Evolutionary conservation across 2,329 filamentous ascomycete genomes (phyloP).

Genomic region (Apiospora aurea): DNA sequence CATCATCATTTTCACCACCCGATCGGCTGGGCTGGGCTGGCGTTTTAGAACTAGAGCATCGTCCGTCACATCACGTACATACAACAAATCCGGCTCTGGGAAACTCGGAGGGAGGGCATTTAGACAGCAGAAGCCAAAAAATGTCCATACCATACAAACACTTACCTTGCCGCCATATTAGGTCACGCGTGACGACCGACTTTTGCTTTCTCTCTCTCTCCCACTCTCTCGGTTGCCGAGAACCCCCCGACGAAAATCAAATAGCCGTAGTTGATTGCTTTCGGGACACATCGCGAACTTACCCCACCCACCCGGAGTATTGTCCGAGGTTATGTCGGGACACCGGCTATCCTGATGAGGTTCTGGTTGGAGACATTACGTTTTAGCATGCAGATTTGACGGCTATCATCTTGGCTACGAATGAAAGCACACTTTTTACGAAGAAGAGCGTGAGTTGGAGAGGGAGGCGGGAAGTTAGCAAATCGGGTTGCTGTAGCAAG

Average conservation of each 20-base stretch:
- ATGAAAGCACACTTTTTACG: neutral
- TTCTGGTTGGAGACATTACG: conserved; percentile 11
- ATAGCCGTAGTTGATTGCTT: conserved; percentile 16
- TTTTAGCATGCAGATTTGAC: neutral
- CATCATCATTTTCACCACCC: neutral
- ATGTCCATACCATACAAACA: neutral
- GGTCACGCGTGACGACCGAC: neutral
- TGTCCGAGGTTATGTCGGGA: conserved; percentile 24
- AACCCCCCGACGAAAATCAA: neutral
- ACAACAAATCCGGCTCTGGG: conserved; percentile 4
- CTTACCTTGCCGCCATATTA: neutral
- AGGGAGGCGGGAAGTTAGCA: neutral
- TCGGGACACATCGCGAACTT: conserved; percentile 10
- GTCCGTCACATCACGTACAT: neutral
- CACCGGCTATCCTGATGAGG: conserved; percentile 7
- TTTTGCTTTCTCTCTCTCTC: neutral
- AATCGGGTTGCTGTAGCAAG: neutral
- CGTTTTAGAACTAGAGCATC: conserved; percentile 5
- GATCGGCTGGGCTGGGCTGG: neutral
- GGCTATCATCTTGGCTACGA: conserved; percentile 8
- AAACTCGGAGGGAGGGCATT: neutral
- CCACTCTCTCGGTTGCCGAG: neutral
- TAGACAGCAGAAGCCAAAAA: conserved; percentile 13
- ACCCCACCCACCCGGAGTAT: conserved; percentile 21
- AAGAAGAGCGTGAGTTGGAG: neutral